Evolutionary conservation across 345 rosid genomes (phyloP).

Genomic region (Fremontodendron californicum): DNA sequence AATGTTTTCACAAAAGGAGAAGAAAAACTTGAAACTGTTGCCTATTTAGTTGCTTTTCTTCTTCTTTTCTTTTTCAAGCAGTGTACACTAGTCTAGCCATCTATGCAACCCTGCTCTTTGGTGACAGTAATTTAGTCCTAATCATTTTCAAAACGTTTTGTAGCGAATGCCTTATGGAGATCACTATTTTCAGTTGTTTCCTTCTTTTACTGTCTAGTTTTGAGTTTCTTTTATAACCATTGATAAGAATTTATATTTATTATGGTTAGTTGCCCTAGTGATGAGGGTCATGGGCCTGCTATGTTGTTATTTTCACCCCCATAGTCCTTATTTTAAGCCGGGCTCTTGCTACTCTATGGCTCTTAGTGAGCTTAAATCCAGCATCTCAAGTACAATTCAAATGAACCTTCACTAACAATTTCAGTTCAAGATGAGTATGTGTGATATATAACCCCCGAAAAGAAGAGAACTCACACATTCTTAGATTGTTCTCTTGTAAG

Average conservation of each 20-base stretch:
- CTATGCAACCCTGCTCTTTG: neutral
- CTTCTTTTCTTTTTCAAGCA: neutral
- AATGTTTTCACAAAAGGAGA: constrained; percentile 12
- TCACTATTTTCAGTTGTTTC: neutral
- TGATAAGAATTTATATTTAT: neutral
- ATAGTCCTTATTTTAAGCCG: neutral
- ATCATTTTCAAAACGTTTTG: neutral
- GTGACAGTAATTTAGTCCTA: neutral
- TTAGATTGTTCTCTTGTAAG: neutral
- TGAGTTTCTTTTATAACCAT: neutral
- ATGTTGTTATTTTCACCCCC: neutral
- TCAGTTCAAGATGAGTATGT: neutral
- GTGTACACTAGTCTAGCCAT: constrained; percentile 13
- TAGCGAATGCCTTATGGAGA: neutral
- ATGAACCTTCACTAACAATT: neutral
- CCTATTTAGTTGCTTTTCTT: neutral
- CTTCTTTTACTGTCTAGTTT: neutral
- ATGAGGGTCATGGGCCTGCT: neutral
- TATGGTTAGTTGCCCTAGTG: neutral
- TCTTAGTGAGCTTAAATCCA: neutral
- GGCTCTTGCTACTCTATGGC: neutral
- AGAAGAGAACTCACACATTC: neutral
- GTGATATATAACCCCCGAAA: neutral
- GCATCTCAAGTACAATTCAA: neutral
- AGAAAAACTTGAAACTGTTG: constrained; percentile 8